phyloP scores from a whole-genome alignment of 352 stramenopile species.

The Phytopythium boreale region DNA sequence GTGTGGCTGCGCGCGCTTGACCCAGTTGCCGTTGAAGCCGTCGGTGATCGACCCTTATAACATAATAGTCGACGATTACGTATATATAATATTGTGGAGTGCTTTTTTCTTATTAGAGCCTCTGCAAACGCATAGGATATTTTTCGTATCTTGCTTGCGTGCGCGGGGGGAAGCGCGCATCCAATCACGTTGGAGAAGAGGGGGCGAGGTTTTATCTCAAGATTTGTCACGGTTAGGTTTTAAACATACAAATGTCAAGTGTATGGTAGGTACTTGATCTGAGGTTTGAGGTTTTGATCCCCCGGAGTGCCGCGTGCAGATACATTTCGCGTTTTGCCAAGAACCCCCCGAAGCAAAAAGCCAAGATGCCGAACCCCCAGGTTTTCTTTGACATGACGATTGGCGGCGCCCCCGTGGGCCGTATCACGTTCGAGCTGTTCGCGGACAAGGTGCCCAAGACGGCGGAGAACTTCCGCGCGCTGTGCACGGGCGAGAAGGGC shows the following conservation, averaged over 20 bases:
- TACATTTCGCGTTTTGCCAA: conserved; percentile 28
- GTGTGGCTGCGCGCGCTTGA: conserved; percentile 41
- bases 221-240: background rate
- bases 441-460: conserved; percentile 91
- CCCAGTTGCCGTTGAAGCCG: conserved; percentile 29
- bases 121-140: conserved; percentile 2
- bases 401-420: conserved; percentile 84
- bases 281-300: conserved; percentile 16
- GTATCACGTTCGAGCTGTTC: conserved; percentile 89
- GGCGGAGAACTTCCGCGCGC: conserved; percentile 97
- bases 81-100: background rate
- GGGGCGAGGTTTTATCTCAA: conserved; percentile 9
- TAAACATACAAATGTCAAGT: conserved; percentile 2
- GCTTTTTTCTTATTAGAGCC: background rate
- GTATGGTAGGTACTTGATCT: background rate
- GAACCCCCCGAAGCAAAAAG: conserved; percentile 25
- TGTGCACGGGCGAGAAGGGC: conserved; percentile 98
- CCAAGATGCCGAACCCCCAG: conserved; percentile 84
- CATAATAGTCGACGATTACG: background rate
- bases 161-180: background rate
- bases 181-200: background rate
- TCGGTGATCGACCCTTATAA: background rate
- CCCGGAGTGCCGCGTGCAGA: too few relatives aligned
- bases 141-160: conserved; percentile 9
- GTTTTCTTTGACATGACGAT: conserved; percentile 99